These are phyloP conservation scores for Graphilbum ipis-grandicollis DNA, from an alignment of 2,329 filamentous ascomycete species.

Conservation along the genomic window DNA sequence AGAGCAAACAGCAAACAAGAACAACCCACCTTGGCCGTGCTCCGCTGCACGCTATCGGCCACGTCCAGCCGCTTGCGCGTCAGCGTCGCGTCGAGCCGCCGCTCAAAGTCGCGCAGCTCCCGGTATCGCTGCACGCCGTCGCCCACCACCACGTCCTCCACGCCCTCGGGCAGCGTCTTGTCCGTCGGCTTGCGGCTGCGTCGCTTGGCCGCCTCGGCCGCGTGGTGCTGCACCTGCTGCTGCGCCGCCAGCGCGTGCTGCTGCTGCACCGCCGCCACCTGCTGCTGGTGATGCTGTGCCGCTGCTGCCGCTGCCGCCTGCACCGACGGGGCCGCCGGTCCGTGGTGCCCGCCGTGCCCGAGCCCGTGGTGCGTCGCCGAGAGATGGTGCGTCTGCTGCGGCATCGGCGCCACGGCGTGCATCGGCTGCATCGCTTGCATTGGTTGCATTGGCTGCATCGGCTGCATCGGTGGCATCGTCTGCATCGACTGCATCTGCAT, in stretches of 20 bases:
- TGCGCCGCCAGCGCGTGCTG: slow-evolving; percentile 33
- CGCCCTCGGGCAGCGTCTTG: slow-evolving; percentile 80
- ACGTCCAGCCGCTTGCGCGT: slow-evolving; percentile 88
- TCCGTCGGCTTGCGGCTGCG: slow-evolving; percentile 83
- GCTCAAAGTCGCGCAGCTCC: slow-evolving; percentile 71
- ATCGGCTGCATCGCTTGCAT: background rate
- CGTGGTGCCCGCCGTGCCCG: slow-evolving; percentile 2
- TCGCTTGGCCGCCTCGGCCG: slow-evolving; percentile 55
- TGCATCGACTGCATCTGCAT: background rate
- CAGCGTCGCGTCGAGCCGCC: slow-evolving; percentile 78
- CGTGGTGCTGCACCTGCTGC: slow-evolving; percentile 31
- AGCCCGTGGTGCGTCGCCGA: slow-evolving; percentile 1
- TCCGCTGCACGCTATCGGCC: slow-evolving; percentile 60
- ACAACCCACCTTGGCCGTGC: slow-evolving; percentile 14
- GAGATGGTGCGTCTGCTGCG: background rate
- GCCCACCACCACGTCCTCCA: slow-evolving; percentile 67
- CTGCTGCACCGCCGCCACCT: slow-evolving; percentile 34
- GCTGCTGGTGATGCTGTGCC: slow-evolving; percentile 16
- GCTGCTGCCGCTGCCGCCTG: background rate
- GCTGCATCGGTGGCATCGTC: background rate
- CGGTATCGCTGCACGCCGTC: slow-evolving; percentile 72
- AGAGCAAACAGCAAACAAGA: too few relatives aligned
- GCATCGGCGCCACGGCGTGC: background rate
- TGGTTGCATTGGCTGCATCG: background rate
- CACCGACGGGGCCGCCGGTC: slow-evolving; percentile 1